These are phyloP conservation scores for Fistulifera solaris DNA, from an alignment of 108 stramenopile genomes.

Conservation along the genomic window DNA sequence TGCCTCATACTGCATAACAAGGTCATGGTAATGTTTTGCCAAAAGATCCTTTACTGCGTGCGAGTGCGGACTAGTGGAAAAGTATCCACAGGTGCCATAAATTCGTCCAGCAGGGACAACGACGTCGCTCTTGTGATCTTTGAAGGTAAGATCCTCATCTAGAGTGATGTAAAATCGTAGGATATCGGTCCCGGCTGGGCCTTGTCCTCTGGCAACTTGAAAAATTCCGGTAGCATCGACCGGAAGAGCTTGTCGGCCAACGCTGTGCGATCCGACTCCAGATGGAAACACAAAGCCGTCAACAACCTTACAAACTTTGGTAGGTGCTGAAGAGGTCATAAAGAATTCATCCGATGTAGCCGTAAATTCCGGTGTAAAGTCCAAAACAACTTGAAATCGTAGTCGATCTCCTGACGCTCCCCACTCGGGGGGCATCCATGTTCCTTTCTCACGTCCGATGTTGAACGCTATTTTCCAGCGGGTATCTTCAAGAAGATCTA, in stretches of 20 bases:
- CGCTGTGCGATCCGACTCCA: slow-evolving; percentile 33
- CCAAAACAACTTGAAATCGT: slow-evolving; percentile 39
- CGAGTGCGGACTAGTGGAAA: slow-evolving; percentile 27
- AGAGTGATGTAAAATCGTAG: slow-evolving; percentile 61
- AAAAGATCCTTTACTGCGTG: slow-evolving; percentile 24
- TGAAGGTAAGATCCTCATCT: slow-evolving; percentile 38
- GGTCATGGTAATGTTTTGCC: slow-evolving; percentile 26
- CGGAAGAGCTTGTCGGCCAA: slow-evolving; percentile 31
- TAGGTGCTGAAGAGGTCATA: slow-evolving; percentile 26
- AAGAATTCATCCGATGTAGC: slow-evolving; percentile 57
- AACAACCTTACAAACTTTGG: slow-evolving; percentile 43
- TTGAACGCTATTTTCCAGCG: slow-evolving; percentile 60
- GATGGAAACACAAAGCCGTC: slow-evolving; percentile 17
- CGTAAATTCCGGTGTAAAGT: slow-evolving; percentile 46
- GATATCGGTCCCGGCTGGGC: slow-evolving; percentile 56
- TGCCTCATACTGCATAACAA: slow-evolving; percentile 20
- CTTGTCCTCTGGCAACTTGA: slow-evolving; percentile 47
- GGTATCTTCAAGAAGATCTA: slow-evolving; percentile 16
- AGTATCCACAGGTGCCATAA: slow-evolving; percentile 74
- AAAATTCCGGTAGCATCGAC: slow-evolving; percentile 51
- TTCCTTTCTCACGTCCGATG: slow-evolving; percentile 63
- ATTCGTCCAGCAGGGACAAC: slow-evolving; percentile 59
- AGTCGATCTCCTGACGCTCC: slow-evolving; percentile 52
- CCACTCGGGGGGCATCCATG: slow-evolving; percentile 82
- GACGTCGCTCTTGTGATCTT: slow-evolving; percentile 31